These are phyloP conservation scores for Flammula alnicola DNA, from an alignment of 1,284 basidiomycete species.

Conservation along the genomic window DNA sequence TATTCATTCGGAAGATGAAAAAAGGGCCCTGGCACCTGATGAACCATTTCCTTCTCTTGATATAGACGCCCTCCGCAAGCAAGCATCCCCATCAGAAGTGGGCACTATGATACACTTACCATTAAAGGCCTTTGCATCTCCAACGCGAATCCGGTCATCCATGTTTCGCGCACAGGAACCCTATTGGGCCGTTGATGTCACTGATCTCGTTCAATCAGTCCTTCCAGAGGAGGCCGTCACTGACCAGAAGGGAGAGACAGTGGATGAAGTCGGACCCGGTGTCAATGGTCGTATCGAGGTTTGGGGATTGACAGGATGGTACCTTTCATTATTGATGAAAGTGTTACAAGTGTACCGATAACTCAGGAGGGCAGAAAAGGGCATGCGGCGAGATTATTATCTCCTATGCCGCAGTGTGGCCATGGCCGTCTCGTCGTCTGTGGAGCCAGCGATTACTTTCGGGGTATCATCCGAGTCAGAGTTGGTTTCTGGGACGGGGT, in stretches of 20 bases:
- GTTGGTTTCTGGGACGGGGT: constrained; percentile 19
- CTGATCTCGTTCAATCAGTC: constrained; percentile 55
- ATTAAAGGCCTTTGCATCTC: constrained; percentile 51
- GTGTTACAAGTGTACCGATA: constrained; percentile 49
- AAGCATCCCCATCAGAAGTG: constrained; percentile 66
- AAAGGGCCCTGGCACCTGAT: constrained; percentile 18
- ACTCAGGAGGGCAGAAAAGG: constrained; percentile 9
- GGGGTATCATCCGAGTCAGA: constrained; percentile 6
- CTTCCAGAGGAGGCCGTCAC: constrained; percentile 26
- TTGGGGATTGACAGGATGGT: constrained; percentile 86
- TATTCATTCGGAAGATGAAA: constrained; percentile 42
- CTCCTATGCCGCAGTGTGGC: constrained; percentile 26
- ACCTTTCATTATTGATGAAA: constrained; percentile 65
- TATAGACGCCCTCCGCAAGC: constrained; percentile 48
- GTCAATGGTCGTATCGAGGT: constrained; percentile 59
- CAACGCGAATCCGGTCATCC: constrained; percentile 51
- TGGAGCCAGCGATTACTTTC: constrained; percentile 15
- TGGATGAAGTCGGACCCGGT: constrained; percentile 49
- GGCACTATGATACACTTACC: constrained; percentile 74
- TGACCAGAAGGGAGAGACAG: constrained; percentile 29
- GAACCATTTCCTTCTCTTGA: constrained; percentile 66
- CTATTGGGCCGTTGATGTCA: constrained; percentile 73
- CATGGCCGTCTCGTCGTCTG: constrained; percentile 13
- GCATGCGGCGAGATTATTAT: constrained; percentile 7
- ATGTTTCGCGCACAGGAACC: constrained; percentile 61